Evolutionary conservation across 2,329 filamentous ascomycete species (phyloP).

Genomic region (Pseudocercospora ulei): DNA sequence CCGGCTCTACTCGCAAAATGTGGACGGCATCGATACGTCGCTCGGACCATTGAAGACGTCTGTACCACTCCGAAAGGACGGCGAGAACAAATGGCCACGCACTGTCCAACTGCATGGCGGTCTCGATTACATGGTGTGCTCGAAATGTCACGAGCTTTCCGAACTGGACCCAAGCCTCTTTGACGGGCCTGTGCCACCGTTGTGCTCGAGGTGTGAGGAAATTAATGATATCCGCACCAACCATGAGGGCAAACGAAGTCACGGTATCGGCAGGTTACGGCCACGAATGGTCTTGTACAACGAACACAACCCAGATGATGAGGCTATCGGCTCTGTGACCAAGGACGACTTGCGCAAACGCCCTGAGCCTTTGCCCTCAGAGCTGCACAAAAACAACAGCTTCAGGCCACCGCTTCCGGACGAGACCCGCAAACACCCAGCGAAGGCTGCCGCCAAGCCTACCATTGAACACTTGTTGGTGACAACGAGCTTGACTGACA

Average conservation of each 20-base stretch:
- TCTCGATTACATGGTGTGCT: constrained; percentile 91
- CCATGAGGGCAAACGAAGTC: constrained; percentile 74
- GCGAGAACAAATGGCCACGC: constrained; percentile 80
- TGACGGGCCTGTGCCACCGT: constrained; percentile 69
- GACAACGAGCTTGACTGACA: too few relatives aligned
- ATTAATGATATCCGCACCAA: constrained; percentile 66
- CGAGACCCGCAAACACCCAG: constrained; percentile 21
- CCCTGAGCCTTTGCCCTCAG: constrained; percentile 45
- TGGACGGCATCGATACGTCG: constrained; percentile 84
- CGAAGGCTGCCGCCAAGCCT: too few relatives aligned
- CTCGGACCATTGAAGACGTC: constrained; percentile 69
- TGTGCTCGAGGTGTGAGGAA: constrained; percentile 64
- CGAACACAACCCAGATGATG: constrained; percentile 90
- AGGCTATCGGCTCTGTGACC: constrained; percentile 87
- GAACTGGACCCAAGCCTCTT: constrained; percentile 73
- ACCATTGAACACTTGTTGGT: too few relatives aligned
- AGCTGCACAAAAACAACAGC: constrained; percentile 29
- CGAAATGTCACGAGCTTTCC: constrained; percentile 71
- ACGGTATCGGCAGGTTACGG: constrained; percentile 79
- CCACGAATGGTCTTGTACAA: constrained; percentile 96
- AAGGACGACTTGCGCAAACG: constrained; percentile 72
- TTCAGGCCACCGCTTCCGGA: constrained; percentile 26
- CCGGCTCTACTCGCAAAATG: constrained; percentile 91
- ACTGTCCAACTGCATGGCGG: constrained; percentile 92
- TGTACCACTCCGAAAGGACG: constrained; percentile 60